Conservation (phyloP, 768 basidiomycete species). For the Holtermannia corniformis region DNA sequence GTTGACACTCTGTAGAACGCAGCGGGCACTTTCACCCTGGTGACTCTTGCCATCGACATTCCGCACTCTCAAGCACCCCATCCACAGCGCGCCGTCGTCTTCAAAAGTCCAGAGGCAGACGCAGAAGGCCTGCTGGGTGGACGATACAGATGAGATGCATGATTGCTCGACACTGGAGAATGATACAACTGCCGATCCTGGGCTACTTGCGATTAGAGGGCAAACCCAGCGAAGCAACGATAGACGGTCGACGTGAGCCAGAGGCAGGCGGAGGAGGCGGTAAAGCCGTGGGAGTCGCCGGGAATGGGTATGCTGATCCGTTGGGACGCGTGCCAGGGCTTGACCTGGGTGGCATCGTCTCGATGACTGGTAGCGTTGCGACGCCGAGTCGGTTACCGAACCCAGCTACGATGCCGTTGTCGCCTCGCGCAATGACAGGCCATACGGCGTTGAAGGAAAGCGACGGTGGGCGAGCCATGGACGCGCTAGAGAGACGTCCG, state of each 20-base stretch:
- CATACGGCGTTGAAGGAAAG: not conserved
- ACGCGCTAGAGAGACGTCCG: slow-evolving; percentile 16
- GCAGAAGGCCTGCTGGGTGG: slow-evolving; percentile 30
- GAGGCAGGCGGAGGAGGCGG: not conserved
- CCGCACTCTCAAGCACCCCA: slow-evolving; percentile 28
- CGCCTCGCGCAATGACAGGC: not conserved
- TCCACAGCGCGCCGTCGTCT: slow-evolving; percentile 32
- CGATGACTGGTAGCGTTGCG: slow-evolving; percentile 1
- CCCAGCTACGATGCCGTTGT: slow-evolving; percentile 10
- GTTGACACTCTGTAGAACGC: slow-evolving; percentile 21
- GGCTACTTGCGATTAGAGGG: not conserved
- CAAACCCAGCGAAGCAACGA: not conserved
- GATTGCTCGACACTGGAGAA: not conserved
- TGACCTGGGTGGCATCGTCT: not conserved
- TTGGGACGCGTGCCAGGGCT: not conserved
- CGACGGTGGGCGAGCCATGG: slow-evolving; percentile 9
- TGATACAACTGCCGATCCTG: no score
- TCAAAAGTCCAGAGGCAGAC: slow-evolving; percentile 32
- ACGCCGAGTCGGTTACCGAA: slow-evolving; percentile 28
- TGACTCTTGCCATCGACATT: slow-evolving; percentile 37
- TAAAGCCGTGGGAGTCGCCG: not conserved
- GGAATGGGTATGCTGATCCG: not conserved
- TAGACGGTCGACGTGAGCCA: not conserved
- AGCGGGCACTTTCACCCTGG: slow-evolving; percentile 26
- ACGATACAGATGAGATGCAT: slow-evolving; percentile 3